A percentile compares a stretch with the other conserved stretches of the same genome.
Conservation (phyloP, 345 rosid species). For the Gossypium bickii region DNA sequence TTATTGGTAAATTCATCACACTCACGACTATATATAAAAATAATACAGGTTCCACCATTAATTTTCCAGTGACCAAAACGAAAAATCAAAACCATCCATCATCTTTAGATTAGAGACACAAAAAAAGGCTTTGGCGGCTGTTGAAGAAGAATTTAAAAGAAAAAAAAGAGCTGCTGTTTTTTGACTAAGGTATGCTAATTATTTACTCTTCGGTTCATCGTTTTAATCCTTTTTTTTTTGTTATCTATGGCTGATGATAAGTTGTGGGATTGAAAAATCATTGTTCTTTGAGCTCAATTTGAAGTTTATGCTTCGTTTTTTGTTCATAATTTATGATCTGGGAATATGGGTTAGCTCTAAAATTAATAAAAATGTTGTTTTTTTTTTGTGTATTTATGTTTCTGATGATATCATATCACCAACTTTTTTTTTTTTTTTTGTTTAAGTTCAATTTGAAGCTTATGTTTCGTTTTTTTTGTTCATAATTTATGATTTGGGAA, state of each 20-base stretch:
- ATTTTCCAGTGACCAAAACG: not conserved
- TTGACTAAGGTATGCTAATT: conserved; percentile 12
- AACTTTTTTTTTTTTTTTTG: not conserved
- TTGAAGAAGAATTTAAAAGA: not conserved
- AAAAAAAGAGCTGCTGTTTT: not conserved
- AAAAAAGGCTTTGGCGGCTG: not conserved
- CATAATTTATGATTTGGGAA: conserved; percentile 5
- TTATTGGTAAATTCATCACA: not conserved
- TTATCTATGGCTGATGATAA: not conserved
- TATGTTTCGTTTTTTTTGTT: not conserved
- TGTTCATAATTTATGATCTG: conserved; percentile 2
- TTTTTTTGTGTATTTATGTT: not conserved
- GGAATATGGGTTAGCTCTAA: not conserved
- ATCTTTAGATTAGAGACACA: not conserved
- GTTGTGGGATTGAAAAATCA: not conserved
- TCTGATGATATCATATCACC: not conserved
- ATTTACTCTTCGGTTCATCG: not conserved
- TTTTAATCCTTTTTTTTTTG: not conserved
- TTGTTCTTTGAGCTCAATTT: not conserved
- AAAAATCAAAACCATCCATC: too few species aligned
- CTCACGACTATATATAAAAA: not conserved
- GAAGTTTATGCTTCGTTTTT: not conserved
- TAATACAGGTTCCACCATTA: not conserved
- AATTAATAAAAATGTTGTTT: not conserved
- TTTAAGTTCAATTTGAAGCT: not conserved